Conservation (phyloP, 176 grass and related monocot species). For the Musa schizocarpa region DNA sequence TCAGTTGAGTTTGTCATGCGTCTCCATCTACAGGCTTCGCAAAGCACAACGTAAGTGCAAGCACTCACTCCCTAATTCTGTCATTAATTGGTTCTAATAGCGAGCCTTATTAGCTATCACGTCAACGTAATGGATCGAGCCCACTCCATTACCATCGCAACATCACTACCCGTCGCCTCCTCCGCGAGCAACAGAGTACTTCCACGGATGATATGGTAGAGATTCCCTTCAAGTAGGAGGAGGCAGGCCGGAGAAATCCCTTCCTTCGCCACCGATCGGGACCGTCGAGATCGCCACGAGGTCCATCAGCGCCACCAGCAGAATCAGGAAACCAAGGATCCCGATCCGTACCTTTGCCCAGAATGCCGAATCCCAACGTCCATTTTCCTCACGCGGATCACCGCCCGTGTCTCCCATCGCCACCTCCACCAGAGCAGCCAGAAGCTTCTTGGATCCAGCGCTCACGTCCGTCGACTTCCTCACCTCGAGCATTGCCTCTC, state of each 20-base stretch:
- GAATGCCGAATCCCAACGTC: background rate
- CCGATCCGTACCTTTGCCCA: background rate
- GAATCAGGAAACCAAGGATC: conserved; percentile 6
- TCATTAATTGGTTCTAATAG: no score
- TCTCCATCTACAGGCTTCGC: no score
- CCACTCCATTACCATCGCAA: no score
- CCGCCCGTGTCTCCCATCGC: background rate
- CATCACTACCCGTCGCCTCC: no score
- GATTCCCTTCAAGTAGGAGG: background rate
- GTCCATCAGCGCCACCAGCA: background rate
- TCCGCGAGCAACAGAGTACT: no score
- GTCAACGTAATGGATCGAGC: no score
- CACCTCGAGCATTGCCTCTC: conserved; percentile 10
- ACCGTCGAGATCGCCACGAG: background rate
- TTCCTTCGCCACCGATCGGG: background rate
- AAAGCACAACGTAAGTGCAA: no score
- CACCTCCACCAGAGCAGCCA: background rate
- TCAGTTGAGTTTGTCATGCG: no score
- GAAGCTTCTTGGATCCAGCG: conserved; percentile 3
- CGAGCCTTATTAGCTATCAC: no score
- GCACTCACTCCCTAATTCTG: no score
- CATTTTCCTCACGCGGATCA: background rate
- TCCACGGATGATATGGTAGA: no score
- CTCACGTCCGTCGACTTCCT: background rate
- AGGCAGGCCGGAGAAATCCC: background rate